Base-by-base conservation (phyloP, 2,329 filamentous ascomycete genomes). In the Ceratocystis eucalypticola region DNA sequence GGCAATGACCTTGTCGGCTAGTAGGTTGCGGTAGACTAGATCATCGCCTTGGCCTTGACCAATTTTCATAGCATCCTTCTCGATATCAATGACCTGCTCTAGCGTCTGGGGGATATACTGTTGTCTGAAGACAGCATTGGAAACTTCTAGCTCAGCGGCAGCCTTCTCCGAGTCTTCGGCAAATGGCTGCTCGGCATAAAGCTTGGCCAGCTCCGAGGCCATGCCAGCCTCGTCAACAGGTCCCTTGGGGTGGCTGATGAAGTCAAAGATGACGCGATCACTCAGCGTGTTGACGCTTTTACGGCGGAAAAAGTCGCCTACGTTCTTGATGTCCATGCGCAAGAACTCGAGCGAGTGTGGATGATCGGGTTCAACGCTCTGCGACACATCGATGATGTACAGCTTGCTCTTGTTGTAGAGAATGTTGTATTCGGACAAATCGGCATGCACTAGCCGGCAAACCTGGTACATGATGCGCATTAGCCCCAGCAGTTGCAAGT, bases 321-420 rank as follows among this genome's bases (percentile, higher is more conserved):
- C 85, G 73, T 99, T 99, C 80, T 96, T 97, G 76, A 99, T 91
- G 74, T 99, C 94, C 92, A 96, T 97, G 44, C 94, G 87, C 71
- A 99, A 76, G 74, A 99, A 99, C 74, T 97, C 93, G 37, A 96
- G 81, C 1, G 89, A 93, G 67, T 90, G 84, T 0, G 94, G 94
- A 75, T 99, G 94, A 71, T 97, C 93, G 71, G 95, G 92, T 78
- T 97, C 95, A 22, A 99, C 94, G 73, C 89, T 94, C 78, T 99
- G 94, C 66, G 91, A 96, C 55, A 99, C 94, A 76, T 99, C 94
- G 75, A 99, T 99, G 72, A 99, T 88, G 80, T 90, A 96, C 0
- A 96, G 84, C 71, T 84, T 85, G 67, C 84, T 80, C 66, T 91
- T 82, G 78, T 96, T 83, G 78, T 95, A 99, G 22, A 99, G 82